Conservation (phyloP, 441 rosid genomes). For the Brassica hybrid region DNA sequence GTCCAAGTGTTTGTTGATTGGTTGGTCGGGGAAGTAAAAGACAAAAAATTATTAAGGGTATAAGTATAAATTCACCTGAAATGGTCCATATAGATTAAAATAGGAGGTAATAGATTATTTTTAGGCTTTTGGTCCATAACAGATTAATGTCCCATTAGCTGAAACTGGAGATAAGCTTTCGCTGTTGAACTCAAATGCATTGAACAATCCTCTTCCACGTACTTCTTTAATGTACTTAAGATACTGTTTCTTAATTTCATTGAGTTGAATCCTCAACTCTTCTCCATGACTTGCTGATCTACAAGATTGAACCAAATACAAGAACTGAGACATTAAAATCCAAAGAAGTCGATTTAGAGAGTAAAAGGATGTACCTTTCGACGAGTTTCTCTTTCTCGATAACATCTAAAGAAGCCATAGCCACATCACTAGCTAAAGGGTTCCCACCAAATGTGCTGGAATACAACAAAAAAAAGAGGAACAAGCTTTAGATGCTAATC, state of each 20-base stretch:
- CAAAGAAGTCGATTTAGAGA: background rate
- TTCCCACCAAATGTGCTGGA: conserved; percentile 94
- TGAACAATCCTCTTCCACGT: conserved; percentile 92
- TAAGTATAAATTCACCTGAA: too few relatives aligned
- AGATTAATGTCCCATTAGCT: conserved; percentile 39
- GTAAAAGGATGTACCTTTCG: conserved; percentile 56
- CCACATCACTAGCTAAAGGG: conserved; percentile 94
- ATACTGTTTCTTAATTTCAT: conserved; percentile 62
- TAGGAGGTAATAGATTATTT: too few relatives aligned
- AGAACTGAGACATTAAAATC: background rate
- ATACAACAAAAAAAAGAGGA: background rate
- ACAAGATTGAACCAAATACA: background rate
- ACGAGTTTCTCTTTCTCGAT: conserved; percentile 77
- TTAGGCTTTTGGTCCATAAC: too few relatives aligned
- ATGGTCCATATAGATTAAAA: too few relatives aligned
- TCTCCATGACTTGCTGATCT: conserved; percentile 78
- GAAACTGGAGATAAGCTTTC: conserved; percentile 67
- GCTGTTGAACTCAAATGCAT: conserved; percentile 82
- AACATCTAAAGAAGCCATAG: conserved; percentile 83
- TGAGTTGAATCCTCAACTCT: conserved; percentile 65
- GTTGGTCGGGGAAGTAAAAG: too few relatives aligned
- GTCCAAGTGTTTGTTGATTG: too few relatives aligned
- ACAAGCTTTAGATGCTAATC: conserved; percentile 7
- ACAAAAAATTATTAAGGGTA: too few relatives aligned
- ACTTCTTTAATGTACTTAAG: conserved; percentile 82